Evolutionary conservation across 805 yeast genomes (phyloP), one percentile per base, ranked within the genome.

Genomic region (Candida jianshihensis): DNA sequence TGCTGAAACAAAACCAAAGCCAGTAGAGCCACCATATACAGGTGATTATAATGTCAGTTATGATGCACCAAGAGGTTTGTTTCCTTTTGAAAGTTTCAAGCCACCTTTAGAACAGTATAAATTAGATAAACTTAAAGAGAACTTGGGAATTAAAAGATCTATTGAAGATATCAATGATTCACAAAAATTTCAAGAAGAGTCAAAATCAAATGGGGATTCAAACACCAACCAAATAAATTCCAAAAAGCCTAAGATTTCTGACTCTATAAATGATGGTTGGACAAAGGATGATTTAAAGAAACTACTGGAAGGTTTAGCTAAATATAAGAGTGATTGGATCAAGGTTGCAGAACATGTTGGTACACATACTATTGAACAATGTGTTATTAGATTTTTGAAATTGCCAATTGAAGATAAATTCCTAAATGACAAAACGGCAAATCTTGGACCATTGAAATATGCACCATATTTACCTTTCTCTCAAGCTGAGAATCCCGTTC

Each of bases 41-140:
- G 88, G 87, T 9, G 85, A 81, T 46, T 87, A 78, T 62, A 73
- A 78, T 37, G 80, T 85, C 2, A 79, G 75, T 40, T 78, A 76
- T 51, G 97, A 89, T 57, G 84, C 95, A 1, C 97, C 97, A 33
- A 70, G 95, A 44, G 97, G 97, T 0, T 63, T 87, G 49, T 88
- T 86, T 56, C 97, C 97, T 15, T 89, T 87, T 61, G 89, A 87
- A 56, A 77, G 89, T 19, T 84, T 77, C 60, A 81, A 80, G 30
- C 75, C 79, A 11, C 68, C 75, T 3, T 77, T 80, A 17, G 66
- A 63, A 35, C 44, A 55, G 12, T 59, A 63, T n/a, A 68, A 64
- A 40, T 42, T 68, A 45, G 64, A 64, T 25, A 66, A 59, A 54
- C 56, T 68, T 42, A 53, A 73, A 60, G 61, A 64, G 51, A 48